A percentile compares a stretch with the other conserved stretches of the same genome.
Evolutionary conservation across 1,284 basidiomycete genomes (phyloP).

Genomic region (Ustilago sp.): DNA sequence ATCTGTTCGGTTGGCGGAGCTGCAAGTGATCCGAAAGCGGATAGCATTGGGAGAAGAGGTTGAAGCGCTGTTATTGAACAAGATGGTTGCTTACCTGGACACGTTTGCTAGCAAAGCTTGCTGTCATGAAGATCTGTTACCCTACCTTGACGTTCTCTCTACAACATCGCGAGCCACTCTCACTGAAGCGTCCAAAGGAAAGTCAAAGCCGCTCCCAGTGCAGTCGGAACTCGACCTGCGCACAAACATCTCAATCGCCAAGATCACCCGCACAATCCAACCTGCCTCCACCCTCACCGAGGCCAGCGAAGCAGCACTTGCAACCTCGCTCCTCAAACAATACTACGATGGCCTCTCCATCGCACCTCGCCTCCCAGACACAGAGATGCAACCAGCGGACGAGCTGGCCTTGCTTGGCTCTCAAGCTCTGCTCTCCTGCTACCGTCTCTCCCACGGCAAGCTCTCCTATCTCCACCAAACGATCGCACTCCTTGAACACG

Average conservation of each 20-base stretch:
- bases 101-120: slow-evolving; percentile 82
- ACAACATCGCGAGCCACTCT: slow-evolving; percentile 70
- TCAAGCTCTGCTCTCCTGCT: slow-evolving; percentile 76
- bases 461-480: slow-evolving; percentile 21
- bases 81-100: slow-evolving; percentile 75
- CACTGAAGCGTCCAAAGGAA: slow-evolving; percentile 2
- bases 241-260: slow-evolving; percentile 45
- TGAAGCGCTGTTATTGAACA: slow-evolving; percentile 12
- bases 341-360: slow-evolving; percentile 77
- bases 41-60: slow-evolving; percentile 1
- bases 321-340: slow-evolving; percentile 52
- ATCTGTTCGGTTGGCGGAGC: slow-evolving; percentile 78
- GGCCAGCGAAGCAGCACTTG: slow-evolving; percentile 15
- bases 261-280: slow-evolving; percentile 42
- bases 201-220: slow-evolving; percentile 15
- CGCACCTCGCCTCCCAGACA: slow-evolving; percentile 74
- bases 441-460: slow-evolving; percentile 18
- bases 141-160: slow-evolving; percentile 74
- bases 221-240: slow-evolving; percentile 30
- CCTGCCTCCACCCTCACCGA: slow-evolving; percentile 11
- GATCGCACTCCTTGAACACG: slow-evolving; percentile 45
- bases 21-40: slow-evolving; percentile 65
- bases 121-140: slow-evolving; percentile 84
- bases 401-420: slow-evolving; percentile 82
- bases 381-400: slow-evolving; percentile 87